Evolutionary conservation across 2,329 filamentous ascomycete genomes (phyloP), one percentile per base, ranked within the genome.

Genomic region (Bipolaris victoriae): DNA sequence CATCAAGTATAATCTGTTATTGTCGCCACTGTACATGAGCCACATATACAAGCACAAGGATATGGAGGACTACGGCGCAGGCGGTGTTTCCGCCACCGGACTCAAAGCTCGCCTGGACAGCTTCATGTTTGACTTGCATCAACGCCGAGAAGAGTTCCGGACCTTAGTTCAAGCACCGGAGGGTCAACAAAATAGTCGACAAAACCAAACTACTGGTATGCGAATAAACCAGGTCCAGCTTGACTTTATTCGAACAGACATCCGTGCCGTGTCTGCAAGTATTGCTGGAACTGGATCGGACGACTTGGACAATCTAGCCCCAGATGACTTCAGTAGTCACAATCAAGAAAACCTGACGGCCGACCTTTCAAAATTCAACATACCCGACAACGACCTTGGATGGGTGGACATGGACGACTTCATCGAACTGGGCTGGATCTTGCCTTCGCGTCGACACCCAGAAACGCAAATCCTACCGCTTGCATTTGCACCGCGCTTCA

Each of bases 391-490:
- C 52, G 95, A 99, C 70, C 88, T 92, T 65, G 92, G 89, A 53
- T 99, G 95, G 95, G 93, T 99, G 61, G 95, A 99, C 71, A 98
- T 99, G 92, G 95, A 99, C 72, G 95, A 99, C 74, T 99, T 99
- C 77, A 93, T 99, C 29, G 95, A 99, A 75, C 81, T 99, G 20
- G 96, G 97, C 73, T 98, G 94, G 94, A 93, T 97, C 52, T 79
- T 97, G 22, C 94, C 94, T 0, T 90, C 91, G 13, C 91, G 96
- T 71, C 87, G 90, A 31, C 96, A 97, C 64, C 93, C 94, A 0
- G 90, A 96, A 65, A 98, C 94, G 0, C 93, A 95, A 75, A 99
- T 99, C 44, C 78, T 99, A 52, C 96, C 96, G 0, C 83, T 99
- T 7, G 93, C 91, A 0, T 98, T 89, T 69, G 91, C 94, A 18